Evolutionary conservation across 2,329 filamentous ascomycete genomes (phyloP).

Genomic region (Coniochaeta prunicola): DNA sequence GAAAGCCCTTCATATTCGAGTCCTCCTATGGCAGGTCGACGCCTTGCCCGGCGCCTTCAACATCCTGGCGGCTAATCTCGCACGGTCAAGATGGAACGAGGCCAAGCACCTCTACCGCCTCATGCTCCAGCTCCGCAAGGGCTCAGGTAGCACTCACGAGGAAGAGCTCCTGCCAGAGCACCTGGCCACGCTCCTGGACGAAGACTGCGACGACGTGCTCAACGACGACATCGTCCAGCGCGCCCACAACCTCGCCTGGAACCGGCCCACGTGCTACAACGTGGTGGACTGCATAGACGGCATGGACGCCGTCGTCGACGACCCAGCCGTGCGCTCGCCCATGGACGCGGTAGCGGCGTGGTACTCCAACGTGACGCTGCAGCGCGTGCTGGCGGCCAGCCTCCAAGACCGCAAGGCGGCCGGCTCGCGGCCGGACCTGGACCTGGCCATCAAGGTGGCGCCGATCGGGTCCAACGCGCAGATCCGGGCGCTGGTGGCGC

Average conservation of each 20-base stretch:
- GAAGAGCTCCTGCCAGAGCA: constrained; percentile 66
- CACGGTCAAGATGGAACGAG: constrained; percentile 72
- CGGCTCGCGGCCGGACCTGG: constrained; percentile 42
- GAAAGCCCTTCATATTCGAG: constrained; percentile 84
- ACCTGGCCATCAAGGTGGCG: constrained; percentile 63
- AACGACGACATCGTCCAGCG: constrained; percentile 72
- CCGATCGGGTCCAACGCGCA: constrained; percentile 72
- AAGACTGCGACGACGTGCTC: constrained; percentile 77
- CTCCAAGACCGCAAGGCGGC: constrained; percentile 45
- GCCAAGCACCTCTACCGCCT: constrained; percentile 59
- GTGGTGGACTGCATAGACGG: constrained; percentile 57
- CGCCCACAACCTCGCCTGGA: constrained; percentile 86
- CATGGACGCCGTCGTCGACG: constrained; percentile 78
- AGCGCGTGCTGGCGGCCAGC: constrained; percentile 58
- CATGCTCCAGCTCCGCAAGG: constrained; percentile 31
- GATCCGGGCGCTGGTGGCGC: constrained; percentile 50
- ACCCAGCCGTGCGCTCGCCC: constrained; percentile 75
- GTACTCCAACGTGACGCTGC: constrained; percentile 73
- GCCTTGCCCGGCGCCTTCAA: constrained; percentile 57
- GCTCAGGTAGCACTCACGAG: constrained; percentile 32
- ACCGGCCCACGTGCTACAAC: constrained; percentile 65
- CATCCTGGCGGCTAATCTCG: constrained; percentile 63
- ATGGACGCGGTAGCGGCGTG: constrained; percentile 87
- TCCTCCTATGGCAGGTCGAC: constrained; percentile 74
- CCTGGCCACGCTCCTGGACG: constrained; percentile 65